A percentile compares a stretch with the other conserved stretches of the same genome.
Conservation (phyloP, 31 red algal species). For the Endocladia muricata region DNA sequence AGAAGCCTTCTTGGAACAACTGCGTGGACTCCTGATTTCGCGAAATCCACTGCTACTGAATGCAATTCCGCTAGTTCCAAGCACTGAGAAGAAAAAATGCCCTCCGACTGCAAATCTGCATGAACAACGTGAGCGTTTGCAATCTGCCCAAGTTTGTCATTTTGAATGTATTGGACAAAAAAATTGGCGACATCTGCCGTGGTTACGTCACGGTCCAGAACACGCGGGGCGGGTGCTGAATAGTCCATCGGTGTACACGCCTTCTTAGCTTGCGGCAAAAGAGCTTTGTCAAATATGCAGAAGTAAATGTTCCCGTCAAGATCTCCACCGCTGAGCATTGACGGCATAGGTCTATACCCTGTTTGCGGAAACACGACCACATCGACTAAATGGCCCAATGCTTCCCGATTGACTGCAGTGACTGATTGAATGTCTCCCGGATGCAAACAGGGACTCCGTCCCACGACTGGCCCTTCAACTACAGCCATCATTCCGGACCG, state of each 20-base stretch:
- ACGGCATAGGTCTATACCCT: constrained; percentile 16
- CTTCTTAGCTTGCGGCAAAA: background rate
- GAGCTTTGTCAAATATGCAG: constrained; percentile 2
- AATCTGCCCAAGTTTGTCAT: constrained; percentile 17
- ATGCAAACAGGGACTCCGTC: constrained; percentile 17
- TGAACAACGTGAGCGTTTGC: constrained; percentile 21
- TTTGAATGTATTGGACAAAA: constrained; percentile 20
- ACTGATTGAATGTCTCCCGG: constrained; percentile 25
- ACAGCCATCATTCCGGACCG: background rate
- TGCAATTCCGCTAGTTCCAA: background rate
- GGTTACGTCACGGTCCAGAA: background rate
- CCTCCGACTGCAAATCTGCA: background rate
- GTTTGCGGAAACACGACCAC: constrained; percentile 22
- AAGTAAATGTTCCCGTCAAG: constrained; percentile 33
- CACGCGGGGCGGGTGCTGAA: background rate
- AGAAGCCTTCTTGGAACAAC: background rate
- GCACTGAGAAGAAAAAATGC: constrained; percentile 16
- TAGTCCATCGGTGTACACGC: constrained; percentile 12
- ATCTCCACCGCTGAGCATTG: constrained; percentile 36
- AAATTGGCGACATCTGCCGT: constrained; percentile 13
- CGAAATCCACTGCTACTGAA: constrained; percentile 24
- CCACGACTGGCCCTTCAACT: background rate
- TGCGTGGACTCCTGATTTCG: constrained; percentile 15
- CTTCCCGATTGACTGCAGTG: background rate
- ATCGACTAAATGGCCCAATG: constrained; percentile 21